Percentiles rank a stretch among this genome's conserved stretches.
Conservation (phyloP, 2,329 filamentous ascomycete genomes). For the Xylaria sp. region DNA sequence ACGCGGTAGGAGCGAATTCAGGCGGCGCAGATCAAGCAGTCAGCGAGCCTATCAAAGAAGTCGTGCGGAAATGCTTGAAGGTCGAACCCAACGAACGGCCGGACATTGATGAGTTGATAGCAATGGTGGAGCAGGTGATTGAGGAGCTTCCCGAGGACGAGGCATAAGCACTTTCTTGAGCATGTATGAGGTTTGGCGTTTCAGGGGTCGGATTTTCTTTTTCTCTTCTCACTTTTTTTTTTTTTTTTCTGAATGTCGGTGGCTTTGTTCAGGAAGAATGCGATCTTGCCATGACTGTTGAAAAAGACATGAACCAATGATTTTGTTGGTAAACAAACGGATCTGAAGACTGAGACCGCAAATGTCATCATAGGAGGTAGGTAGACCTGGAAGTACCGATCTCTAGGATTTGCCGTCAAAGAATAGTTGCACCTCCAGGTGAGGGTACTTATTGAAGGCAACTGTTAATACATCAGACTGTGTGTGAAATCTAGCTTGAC, state of each 20-base stretch:
- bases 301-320: not conserved
- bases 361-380: slow-evolving; percentile 7
- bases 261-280: slow-evolving; percentile 5
- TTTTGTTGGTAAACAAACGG: slow-evolving; percentile 15
- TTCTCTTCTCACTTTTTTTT: not conserved
- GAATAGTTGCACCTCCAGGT: not conserved
- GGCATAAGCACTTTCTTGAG: slow-evolving; percentile 12
- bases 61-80: slow-evolving; percentile 78
- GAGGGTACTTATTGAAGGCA: not conserved
- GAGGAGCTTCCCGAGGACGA: slow-evolving; percentile 31
- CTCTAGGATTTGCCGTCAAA: not conserved
- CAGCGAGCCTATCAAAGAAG: slow-evolving; percentile 75
- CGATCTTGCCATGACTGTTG: not conserved
- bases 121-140: slow-evolving; percentile 32
- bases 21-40: slow-evolving; percentile 51
- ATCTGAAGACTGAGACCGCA: not conserved
- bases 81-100: slow-evolving; percentile 86
- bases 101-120: slow-evolving; percentile 34
- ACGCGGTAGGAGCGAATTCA: slow-evolving; percentile 32
- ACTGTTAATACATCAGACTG: not conserved
- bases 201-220: not conserved
- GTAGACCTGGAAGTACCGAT: slow-evolving; percentile 1
- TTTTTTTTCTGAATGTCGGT: slow-evolving; percentile 1
- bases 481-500: not conserved
- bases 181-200: slow-evolving; percentile 10